Percentiles rank a stretch among this genome's conserved stretches.
These are phyloP conservation scores for Babjeviella inositovora DNA, from an alignment of 805 yeast species.

Conservation along the genomic window DNA sequence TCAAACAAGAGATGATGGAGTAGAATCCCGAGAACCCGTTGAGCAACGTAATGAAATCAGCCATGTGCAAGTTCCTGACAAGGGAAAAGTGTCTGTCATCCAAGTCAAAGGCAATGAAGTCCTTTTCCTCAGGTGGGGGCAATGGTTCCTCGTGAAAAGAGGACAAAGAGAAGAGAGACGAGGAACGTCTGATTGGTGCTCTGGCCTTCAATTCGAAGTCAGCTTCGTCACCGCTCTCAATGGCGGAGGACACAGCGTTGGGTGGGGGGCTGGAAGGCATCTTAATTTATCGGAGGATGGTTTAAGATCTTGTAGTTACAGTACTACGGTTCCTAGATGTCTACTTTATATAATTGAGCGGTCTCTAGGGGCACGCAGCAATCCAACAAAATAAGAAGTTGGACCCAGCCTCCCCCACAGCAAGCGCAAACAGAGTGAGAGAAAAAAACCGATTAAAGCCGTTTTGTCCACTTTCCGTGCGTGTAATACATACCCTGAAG, in stretches of 20 bases:
- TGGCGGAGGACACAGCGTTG: conserved; percentile 1
- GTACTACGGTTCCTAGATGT: no score
- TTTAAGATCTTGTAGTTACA: no score
- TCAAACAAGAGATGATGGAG: conserved; percentile 70
- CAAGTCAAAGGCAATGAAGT: conserved; percentile 63
- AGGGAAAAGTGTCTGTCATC: conserved; percentile 80
- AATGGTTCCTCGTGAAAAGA: conserved; percentile 36
- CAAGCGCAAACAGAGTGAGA: no score
- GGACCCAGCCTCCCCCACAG: no score
- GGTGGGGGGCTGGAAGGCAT: no score
- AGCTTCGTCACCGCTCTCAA: conserved; percentile 4
- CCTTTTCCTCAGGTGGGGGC: conserved; percentile 65
- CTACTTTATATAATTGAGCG: no score
- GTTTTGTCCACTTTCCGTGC: no score
- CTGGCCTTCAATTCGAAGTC: conserved; percentile 6
- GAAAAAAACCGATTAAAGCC: no score
- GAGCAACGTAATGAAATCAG: conserved; percentile 87
- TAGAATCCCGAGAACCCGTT: conserved; percentile 93
- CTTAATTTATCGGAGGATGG: no score
- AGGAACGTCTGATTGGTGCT: conserved; percentile 27
- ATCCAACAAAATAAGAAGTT: no score
- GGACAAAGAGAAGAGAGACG: conserved; percentile 37
- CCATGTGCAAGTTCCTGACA: conserved; percentile 80
- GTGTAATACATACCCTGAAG: no score
- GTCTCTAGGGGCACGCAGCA: no score